phyloP scores from a whole-genome alignment of 306 rosid species.

The Cucumis sativus region Cucumber_9930_V3 NC_026655.2:5324501-5325000 shows the following conservation, averaged over 20 bases:
- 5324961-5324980: conserved; percentile 17
- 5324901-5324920: conserved; percentile 49
- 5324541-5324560: conserved; percentile 22
- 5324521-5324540: conserved; percentile 17
- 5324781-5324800: conserved; percentile 16
- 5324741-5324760: conserved; percentile 12
- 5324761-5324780: conserved; percentile 14
- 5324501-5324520: conserved; percentile 24
- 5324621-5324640: conserved; percentile 14
- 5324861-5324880: conserved; percentile 33
- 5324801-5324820: conserved; percentile 30
- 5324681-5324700: conserved; percentile 15
- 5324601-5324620: not conserved
- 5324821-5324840: conserved; percentile 46
- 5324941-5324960: conserved; percentile 25
- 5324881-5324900: conserved; percentile 31
- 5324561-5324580: conserved; percentile 6
- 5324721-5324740: conserved; percentile 1
- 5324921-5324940: conserved; percentile 51
- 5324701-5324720: conserved; percentile 22
- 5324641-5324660: not conserved
- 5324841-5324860: conserved; percentile 61
- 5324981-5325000: conserved; percentile 29
- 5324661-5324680: not conserved
- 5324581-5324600: not conserved